Evolutionary conservation across 2,329 filamentous ascomycete genomes (phyloP).

Genomic region (Diaporthe sp.): DNA sequence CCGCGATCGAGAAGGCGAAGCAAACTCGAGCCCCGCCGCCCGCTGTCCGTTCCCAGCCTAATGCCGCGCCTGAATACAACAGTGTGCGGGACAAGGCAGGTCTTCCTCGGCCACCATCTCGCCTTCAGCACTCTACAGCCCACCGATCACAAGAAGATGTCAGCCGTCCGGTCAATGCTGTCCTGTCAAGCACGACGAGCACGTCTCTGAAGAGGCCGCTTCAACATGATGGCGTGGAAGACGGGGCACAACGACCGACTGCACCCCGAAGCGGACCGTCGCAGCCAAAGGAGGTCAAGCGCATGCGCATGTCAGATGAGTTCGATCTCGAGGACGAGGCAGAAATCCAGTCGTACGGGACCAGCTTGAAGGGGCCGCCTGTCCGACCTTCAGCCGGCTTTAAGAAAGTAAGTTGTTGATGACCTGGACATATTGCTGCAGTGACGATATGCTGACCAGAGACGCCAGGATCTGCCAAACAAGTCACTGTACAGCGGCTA

Average conservation of each 20-base stretch:
- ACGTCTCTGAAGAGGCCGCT: slow-evolving; percentile 81
- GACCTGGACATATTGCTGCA: neutral
- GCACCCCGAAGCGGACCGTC: slow-evolving; percentile 67
- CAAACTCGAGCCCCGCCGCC: slow-evolving; percentile 74
- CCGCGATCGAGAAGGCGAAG: slow-evolving; percentile 74
- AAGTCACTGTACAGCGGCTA: slow-evolving; percentile 76
- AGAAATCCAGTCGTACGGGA: slow-evolving; percentile 69
- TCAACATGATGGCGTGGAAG: slow-evolving; percentile 73
- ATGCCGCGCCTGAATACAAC: slow-evolving; percentile 62
- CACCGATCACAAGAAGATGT: slow-evolving; percentile 70
- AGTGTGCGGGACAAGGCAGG: slow-evolving; percentile 50
- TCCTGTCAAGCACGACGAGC: slow-evolving; percentile 72
- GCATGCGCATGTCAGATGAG: slow-evolving; percentile 82
- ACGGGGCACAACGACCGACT: slow-evolving; percentile 62
- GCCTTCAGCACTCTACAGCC: slow-evolving; percentile 66
- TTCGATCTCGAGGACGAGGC: slow-evolving; percentile 70
- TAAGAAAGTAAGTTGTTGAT: slow-evolving; percentile 71
- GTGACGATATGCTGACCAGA: slow-evolving; percentile 50
- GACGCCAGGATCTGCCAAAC: slow-evolving; percentile 67
- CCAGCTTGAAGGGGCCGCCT: slow-evolving; percentile 81
- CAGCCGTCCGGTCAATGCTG: slow-evolving; percentile 71
- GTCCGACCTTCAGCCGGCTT: slow-evolving; percentile 82
- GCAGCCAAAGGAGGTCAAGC: slow-evolving; percentile 82
- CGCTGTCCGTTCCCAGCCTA: slow-evolving; percentile 67
- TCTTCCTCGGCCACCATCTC: slow-evolving; percentile 64